A percentile compares a stretch with the other conserved stretches of the same genome.
Evolutionary conservation across 495 filamentous ascomycete genomes (phyloP).

Genomic region (Talaromyces ruber): DNA sequence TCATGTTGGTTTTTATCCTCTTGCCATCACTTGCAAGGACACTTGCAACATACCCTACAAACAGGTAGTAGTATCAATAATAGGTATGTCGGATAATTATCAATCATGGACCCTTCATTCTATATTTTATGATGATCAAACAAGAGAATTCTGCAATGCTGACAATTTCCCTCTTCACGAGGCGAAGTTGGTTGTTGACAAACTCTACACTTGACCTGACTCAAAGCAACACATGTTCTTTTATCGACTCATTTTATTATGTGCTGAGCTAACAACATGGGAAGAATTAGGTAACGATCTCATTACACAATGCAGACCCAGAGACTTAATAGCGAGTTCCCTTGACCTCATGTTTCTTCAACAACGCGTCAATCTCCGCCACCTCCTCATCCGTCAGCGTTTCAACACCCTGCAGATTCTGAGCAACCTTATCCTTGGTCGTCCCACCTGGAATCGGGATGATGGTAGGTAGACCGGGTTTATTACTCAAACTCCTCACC

Average conservation of each 20-base stretch:
- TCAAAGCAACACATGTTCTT: neutral
- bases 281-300: neutral
- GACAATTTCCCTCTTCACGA: constrained; percentile 33
- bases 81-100: neutral
- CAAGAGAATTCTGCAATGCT: constrained; percentile 51
- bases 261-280: neutral
- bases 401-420: constrained; percentile 33
- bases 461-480: constrained; percentile 57
- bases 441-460: constrained; percentile 76
- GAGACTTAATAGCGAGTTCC: constrained; percentile 26
- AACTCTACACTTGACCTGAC: constrained; percentile 53
- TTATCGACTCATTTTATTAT: neutral
- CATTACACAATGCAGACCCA: neutral
- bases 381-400: constrained; percentile 31
- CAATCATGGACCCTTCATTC: neutral
- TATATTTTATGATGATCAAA: constrained; percentile 30
- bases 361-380: constrained; percentile 35
- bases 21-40: neutral
- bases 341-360: constrained; percentile 27
- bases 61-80: neutral
- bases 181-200: constrained; percentile 44
- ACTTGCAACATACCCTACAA: neutral
- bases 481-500: constrained; percentile 46
- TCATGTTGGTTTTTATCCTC: neutral
- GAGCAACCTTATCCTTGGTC: constrained; percentile 34